Conservation (phyloP, 768 basidiomycete species). For the Pleurotus djamor region DNA sequence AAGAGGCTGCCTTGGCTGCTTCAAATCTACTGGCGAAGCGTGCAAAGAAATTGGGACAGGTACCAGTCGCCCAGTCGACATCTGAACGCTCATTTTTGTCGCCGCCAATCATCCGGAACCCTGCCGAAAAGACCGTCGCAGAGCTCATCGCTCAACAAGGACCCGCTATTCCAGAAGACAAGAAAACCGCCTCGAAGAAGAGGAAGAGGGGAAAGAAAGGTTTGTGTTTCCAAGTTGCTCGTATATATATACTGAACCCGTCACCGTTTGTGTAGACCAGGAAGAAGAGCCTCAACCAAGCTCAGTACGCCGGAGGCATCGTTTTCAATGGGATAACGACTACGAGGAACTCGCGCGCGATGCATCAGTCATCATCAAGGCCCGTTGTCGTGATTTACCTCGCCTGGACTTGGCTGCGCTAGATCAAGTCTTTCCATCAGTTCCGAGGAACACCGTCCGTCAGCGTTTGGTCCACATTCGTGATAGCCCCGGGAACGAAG, state of each 20-base stretch:
- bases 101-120: conserved; percentile 37
- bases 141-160: conserved; percentile 51
- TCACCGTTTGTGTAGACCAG: not conserved
- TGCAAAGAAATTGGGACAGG: conserved; percentile 14
- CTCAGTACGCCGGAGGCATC: conserved; percentile 44
- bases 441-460: conserved; percentile 71
- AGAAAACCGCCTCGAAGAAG: conserved; percentile 19
- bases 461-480: conserved; percentile 62
- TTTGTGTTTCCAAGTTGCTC: conserved; percentile 12
- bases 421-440: conserved; percentile 76
- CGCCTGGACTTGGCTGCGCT: conserved; percentile 72
- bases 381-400: conserved; percentile 62
- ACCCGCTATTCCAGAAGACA: conserved; percentile 28
- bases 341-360: conserved; percentile 90
- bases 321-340: conserved; percentile 83
- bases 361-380: conserved; percentile 76
- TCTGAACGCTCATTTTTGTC: conserved; percentile 23
- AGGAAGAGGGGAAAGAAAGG: conserved; percentile 30
- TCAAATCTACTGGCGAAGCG: conserved; percentile 35
- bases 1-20: conserved; percentile 49
- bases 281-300: conserved; percentile 14
- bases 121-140: conserved; percentile 50
- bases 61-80: conserved; percentile 7
- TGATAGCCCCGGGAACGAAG: conserved; percentile 62
- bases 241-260: conserved; percentile 9